Conservation (phyloP, 768 basidiomycete species). For the Naganishia randhawae region DNA sequence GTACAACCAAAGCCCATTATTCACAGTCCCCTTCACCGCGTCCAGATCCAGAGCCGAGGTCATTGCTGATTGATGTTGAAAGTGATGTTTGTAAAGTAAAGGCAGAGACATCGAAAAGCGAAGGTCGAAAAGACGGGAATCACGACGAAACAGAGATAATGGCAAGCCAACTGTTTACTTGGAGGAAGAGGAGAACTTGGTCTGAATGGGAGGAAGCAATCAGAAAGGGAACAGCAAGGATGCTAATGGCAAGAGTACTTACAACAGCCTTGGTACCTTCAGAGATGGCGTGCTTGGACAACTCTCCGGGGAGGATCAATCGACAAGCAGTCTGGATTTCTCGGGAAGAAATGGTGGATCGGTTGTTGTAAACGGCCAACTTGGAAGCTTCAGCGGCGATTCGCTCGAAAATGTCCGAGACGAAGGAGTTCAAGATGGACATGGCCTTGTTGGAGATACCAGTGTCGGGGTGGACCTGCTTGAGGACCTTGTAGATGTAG, state of each 20-base stretch:
- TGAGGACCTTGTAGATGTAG: conserved; percentile 82
- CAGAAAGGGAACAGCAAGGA: neutral
- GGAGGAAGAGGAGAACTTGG: conserved; percentile 59
- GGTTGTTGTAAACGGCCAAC: conserved; percentile 95
- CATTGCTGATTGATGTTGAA: conserved; percentile 4
- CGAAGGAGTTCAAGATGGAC: conserved; percentile 73
- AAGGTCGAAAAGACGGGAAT: conserved; percentile 6
- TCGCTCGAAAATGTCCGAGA: conserved; percentile 68
- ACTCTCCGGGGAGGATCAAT: conserved; percentile 91
- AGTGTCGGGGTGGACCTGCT: conserved; percentile 79
- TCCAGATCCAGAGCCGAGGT: conserved; percentile 6
- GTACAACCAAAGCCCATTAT: neutral
- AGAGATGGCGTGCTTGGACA: conserved; percentile 89
- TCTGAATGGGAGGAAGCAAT: conserved; percentile 44
- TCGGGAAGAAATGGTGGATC: conserved; percentile 96
- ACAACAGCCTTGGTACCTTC: conserved; percentile 79
- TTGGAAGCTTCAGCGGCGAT: conserved; percentile 58
- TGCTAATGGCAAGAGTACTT: neutral
- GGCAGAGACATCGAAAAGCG: conserved; percentile 4
- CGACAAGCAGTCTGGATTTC: conserved; percentile 98
- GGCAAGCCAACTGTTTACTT: conserved; percentile 32
- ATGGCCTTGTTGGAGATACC: conserved; percentile 67
- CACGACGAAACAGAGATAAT: neutral
- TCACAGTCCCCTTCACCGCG: conserved; percentile 2
- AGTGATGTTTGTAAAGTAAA: conserved; percentile 7